phyloP scores from a whole-genome alignment of 768 basidiomycete species.

The Chiua virens region DNA sequence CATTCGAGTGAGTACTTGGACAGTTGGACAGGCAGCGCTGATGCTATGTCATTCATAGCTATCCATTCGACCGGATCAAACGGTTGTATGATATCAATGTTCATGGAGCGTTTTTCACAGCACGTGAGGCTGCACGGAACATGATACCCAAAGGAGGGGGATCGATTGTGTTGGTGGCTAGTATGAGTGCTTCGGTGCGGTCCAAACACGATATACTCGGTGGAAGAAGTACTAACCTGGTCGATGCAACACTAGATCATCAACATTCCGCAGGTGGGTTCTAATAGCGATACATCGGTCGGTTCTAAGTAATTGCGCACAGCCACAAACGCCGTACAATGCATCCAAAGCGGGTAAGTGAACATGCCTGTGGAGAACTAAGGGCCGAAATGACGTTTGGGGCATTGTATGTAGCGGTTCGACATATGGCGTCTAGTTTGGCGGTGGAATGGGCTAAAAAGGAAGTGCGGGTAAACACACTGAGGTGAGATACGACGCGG shows the following conservation, averaged over 20 bases:
- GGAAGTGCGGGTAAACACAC: constrained; percentile 80
- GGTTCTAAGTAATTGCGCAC: constrained; percentile 4
- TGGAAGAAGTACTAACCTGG: constrained; percentile 8
- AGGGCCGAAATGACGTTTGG: constrained; percentile 5
- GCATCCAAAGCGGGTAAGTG: constrained; percentile 84
- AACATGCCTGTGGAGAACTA: neutral
- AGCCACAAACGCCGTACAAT: constrained; percentile 94
- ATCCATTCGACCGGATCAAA: constrained; percentile 84
- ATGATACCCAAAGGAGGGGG: constrained; percentile 85
- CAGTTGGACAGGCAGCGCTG: constrained; percentile 6
- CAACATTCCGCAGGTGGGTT: constrained; percentile 79
- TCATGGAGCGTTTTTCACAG: constrained; percentile 93
- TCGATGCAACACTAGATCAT: constrained; percentile 54
- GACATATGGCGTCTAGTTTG: constrained; percentile 89
- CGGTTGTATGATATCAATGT: constrained; percentile 91
- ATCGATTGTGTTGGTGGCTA: constrained; percentile 82
- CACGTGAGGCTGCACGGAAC: constrained; percentile 87
- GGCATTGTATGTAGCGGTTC: constrained; percentile 67
- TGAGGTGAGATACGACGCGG: constrained; percentile 49
- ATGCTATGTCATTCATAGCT: constrained; percentile 41
- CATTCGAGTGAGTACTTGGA: constrained; percentile 64
- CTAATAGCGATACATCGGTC: neutral
- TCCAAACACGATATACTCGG: neutral
- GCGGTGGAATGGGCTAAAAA: constrained; percentile 96
- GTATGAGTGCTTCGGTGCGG: constrained; percentile 87